Evolutionary conservation across 129 eudicot species (phyloP).

Genomic region (Tanacetum coccineum): DNA sequence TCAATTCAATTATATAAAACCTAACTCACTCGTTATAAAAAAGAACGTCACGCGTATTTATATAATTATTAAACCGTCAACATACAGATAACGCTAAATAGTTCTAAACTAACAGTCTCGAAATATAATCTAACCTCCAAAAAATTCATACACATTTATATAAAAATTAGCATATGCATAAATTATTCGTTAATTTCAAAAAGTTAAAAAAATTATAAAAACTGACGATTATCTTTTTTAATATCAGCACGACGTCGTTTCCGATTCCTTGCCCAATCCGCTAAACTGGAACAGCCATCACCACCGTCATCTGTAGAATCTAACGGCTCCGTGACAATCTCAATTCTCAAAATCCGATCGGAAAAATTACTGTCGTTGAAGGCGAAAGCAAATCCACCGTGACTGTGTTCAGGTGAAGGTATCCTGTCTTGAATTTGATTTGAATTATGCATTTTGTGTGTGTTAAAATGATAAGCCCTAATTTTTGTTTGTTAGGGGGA

Average conservation of each 20-base stretch:
- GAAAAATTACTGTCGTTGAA: slow-evolving; percentile 79
- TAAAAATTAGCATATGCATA: not conserved
- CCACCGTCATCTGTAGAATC: slow-evolving; percentile 22
- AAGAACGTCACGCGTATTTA: no score
- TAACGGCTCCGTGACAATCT: slow-evolving; percentile 46
- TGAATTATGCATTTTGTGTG: no score
- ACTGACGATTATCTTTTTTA: slow-evolving; percentile 42
- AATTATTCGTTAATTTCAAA: not conserved
- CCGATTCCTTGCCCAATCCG: slow-evolving; percentile 55
- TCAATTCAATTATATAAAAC: no score
- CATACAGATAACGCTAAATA: no score
- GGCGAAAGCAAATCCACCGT: slow-evolving; percentile 64
- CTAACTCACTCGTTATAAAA: no score
- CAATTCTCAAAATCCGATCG: slow-evolving; percentile 58
- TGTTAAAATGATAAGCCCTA: no score
- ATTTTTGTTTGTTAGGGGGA: no score
- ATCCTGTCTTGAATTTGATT: no score
- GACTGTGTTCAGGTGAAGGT: slow-evolving; percentile 16
- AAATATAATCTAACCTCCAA: no score
- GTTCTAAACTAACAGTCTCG: no score
- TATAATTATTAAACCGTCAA: no score
- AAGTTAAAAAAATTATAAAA: no score
- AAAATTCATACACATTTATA: not conserved
- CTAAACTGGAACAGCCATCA: slow-evolving; percentile 29
- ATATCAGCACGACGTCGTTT: slow-evolving; percentile 65